These are phyloP conservation scores for Pyricularia pennisetigena DNA, from an alignment of 2,329 filamentous ascomycete genomes.

Conservation along the genomic window DNA sequence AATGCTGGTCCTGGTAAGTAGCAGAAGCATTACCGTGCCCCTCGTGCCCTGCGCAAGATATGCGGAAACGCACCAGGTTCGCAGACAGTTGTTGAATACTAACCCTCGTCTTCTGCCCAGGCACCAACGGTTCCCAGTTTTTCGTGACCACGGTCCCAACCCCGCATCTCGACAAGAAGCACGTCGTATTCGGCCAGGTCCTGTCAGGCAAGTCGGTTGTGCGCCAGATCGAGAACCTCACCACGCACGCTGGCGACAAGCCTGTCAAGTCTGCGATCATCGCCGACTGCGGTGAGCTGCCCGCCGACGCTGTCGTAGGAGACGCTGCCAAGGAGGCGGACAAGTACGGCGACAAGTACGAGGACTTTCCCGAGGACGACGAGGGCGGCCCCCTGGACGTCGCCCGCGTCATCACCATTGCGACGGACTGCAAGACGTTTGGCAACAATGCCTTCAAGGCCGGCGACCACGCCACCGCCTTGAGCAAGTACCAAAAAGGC, in stretches of 20 bases:
- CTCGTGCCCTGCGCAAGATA: background rate
- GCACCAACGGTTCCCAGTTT: conserved; percentile 96
- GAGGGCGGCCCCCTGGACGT: conserved; percentile 49
- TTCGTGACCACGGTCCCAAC: conserved; percentile 96
- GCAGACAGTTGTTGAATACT: background rate
- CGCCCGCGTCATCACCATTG: conserved; percentile 65
- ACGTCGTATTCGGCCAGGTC: conserved; percentile 95
- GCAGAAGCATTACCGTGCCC: background rate
- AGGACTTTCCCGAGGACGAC: conserved; percentile 91
- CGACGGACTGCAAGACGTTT: conserved; percentile 76
- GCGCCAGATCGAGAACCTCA: conserved; percentile 79
- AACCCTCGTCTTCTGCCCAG: conserved; percentile 24
- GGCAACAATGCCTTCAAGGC: conserved; percentile 90
- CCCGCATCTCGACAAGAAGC: conserved; percentile 84
- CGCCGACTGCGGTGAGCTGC: conserved; percentile 76
- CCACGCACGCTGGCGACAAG: conserved; percentile 67
- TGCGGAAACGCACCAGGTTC: background rate
- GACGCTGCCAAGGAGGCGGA: conserved; percentile 54
- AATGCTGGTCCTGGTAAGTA: conserved; percentile 80
- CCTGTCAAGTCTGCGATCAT: conserved; percentile 66
- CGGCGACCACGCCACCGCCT: conserved; percentile 56
- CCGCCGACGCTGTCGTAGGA: conserved; percentile 57
- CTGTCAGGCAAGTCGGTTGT: conserved; percentile 86
- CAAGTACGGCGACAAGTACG: conserved; percentile 78
- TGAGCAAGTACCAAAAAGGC: conserved; percentile 93